Evolutionary conservation across 257 asterid genomes (phyloP).

Genomic region (Avicennia marina): DNA sequence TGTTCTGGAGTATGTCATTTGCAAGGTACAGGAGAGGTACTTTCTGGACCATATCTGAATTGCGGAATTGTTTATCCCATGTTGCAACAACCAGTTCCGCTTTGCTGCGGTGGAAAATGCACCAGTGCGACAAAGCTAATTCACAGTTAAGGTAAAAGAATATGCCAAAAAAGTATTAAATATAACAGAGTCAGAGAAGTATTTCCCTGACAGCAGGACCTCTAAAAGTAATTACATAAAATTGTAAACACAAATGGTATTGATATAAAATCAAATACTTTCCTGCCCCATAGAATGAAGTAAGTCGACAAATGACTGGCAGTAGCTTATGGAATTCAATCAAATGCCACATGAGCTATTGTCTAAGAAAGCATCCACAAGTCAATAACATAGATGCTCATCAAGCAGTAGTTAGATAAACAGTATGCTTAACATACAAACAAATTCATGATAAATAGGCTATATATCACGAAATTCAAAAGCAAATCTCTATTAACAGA

Average conservation of each 20-base stretch:
- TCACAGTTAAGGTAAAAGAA: constrained; percentile 37
- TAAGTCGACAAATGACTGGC: no score
- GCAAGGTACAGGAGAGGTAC: constrained; percentile 90
- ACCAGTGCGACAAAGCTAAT: constrained; percentile 92
- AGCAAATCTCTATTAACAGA: no score
- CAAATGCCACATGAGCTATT: no score
- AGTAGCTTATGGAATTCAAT: no score
- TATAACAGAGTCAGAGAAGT: background rate
- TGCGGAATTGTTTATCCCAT: constrained; percentile 83
- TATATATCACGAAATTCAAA: no score
- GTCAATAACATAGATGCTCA: no score
- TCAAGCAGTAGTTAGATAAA: no score
- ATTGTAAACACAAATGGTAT: background rate
- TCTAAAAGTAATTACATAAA: background rate
- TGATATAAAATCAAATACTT: no score
- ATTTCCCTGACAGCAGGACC: constrained; percentile 4
- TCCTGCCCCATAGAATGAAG: no score
- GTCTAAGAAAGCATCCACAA: no score
- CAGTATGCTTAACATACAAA: no score
- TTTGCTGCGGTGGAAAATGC: constrained; percentile 89
- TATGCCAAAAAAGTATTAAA: background rate
- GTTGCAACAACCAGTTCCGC: constrained; percentile 80
- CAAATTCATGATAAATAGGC: no score
- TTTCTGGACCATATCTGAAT: constrained; percentile 62
- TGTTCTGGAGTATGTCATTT: constrained; percentile 88